phyloP scores from a whole-genome alignment of 805 yeast species.

The Helenozyma rhizophorensis region DNA sequence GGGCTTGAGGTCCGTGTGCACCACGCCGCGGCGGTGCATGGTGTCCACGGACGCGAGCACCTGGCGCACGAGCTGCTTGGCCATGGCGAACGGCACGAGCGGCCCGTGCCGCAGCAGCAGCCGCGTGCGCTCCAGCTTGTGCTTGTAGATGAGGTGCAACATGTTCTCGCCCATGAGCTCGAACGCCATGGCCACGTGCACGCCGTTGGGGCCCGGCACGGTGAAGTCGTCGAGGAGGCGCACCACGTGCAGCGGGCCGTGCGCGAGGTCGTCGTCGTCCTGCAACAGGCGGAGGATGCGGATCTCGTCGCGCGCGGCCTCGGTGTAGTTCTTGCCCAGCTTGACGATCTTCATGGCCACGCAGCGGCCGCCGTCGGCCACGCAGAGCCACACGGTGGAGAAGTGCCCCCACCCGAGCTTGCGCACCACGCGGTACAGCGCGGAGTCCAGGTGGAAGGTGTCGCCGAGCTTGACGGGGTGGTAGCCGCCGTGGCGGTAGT shows the following conservation, averaged over 20 bases:
- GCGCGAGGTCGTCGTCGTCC: slow-evolving; percentile 19
- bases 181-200: slow-evolving; percentile 94
- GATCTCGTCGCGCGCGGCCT: slow-evolving; percentile 92
- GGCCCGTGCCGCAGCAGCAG: not conserved
- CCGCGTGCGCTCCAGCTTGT: slow-evolving; percentile 45
- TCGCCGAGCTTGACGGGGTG: slow-evolving; percentile 94
- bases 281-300: slow-evolving; percentile 75
- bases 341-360: slow-evolving; percentile 95
- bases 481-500: slow-evolving; percentile 90
- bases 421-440: slow-evolving; percentile 73
- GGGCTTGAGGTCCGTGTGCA: slow-evolving; percentile 72
- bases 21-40: slow-evolving; percentile 69
- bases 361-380: slow-evolving; percentile 79
- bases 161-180: slow-evolving; percentile 95
- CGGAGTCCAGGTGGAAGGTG: slow-evolving; percentile 52
- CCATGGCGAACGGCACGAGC: slow-evolving; percentile 60
- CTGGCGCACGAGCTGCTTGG: slow-evolving; percentile 79
- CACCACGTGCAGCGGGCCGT: slow-evolving; percentile 53
- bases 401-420: slow-evolving; percentile 99
- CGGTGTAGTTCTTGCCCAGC: slow-evolving; percentile 85
- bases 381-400: slow-evolving; percentile 43
- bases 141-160: slow-evolving; percentile 75
- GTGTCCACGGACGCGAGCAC: slow-evolving; percentile 67
- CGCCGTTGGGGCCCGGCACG: slow-evolving; percentile 87
- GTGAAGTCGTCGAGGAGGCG: slow-evolving; percentile 78